These are phyloP conservation scores for Babesia caballi DNA, from an alignment of 169 alveolate genomes.

Conservation along the genomic window DNA sequence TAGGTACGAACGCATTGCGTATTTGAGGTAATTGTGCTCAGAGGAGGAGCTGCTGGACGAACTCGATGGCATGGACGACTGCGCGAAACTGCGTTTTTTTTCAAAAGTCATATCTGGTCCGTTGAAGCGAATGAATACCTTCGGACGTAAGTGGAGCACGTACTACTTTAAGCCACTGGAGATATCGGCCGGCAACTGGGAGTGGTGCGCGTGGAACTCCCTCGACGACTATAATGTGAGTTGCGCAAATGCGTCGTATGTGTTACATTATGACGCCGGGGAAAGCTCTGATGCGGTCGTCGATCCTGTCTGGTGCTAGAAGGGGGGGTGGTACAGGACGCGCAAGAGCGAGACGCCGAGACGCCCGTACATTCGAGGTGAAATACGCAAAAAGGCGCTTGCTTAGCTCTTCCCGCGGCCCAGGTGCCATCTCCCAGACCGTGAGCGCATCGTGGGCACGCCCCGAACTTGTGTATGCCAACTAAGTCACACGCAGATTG, in stretches of 20 bases:
- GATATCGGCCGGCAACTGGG: conserved; percentile 71
- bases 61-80: conserved; percentile 40
- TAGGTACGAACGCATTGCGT: neutral
- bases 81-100: conserved; percentile 42
- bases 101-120: conserved; percentile 63
- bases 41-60: conserved; percentile 50
- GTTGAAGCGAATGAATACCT: conserved; percentile 50
- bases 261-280: too few relatives aligned
- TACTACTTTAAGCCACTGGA: conserved; percentile 60
- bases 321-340: too few relatives aligned
- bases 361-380: too few relatives aligned
- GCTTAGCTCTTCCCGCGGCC: too few relatives aligned
- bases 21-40: neutral
- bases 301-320: too few relatives aligned
- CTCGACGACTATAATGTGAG: conserved; percentile 65
- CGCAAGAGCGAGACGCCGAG: too few relatives aligned
- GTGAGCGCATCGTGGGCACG: too few relatives aligned
- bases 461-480: neutral
- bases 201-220: conserved; percentile 73
- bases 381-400: too few relatives aligned
- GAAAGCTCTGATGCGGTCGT: too few relatives aligned
- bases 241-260: neutral
- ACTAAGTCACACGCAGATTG: conserved; percentile 31
- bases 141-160: conserved; percentile 40
- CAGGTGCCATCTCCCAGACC: too few relatives aligned